phyloP scores from a whole-genome alignment of 805 yeast species.

The Pichia gijzeniarum region DNA sequence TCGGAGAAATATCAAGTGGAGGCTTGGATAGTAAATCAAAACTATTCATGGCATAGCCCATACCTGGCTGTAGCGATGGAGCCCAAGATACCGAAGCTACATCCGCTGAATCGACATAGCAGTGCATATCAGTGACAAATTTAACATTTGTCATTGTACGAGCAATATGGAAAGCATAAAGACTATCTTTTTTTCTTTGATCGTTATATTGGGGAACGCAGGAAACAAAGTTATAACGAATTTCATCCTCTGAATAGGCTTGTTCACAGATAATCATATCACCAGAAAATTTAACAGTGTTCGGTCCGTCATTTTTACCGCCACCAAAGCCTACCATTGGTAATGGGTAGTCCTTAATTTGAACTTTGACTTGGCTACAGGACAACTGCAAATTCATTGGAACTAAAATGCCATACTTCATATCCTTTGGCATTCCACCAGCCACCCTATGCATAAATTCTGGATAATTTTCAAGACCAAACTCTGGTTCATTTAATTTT shows the following conservation, averaged over 20 bases:
- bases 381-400: conserved; percentile 43
- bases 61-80: conserved; percentile 54
- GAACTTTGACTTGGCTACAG: conserved; percentile 38
- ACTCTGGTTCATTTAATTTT: conserved; percentile 43
- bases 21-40: conserved; percentile 66
- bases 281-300: conserved; percentile 33
- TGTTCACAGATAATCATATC: conserved; percentile 56
- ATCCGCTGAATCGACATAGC: conserved; percentile 37
- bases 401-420: conserved; percentile 47
- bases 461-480: conserved; percentile 43
- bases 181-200: conserved; percentile 32
- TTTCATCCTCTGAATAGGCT: conserved; percentile 44
- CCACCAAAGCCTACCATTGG: conserved; percentile 49
- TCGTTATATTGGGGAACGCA: conserved; percentile 34
- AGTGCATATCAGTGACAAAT: conserved; percentile 42
- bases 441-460: conserved; percentile 37
- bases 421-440: conserved; percentile 47
- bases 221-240: conserved; percentile 42
- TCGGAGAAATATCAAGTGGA: conserved; percentile 56
- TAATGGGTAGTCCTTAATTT: conserved; percentile 48
- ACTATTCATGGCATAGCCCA: conserved; percentile 54
- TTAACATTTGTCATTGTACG: conserved; percentile 63
- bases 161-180: conserved; percentile 52
- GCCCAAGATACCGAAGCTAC: conserved; percentile 59
- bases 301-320: conserved; percentile 36